Evolutionary conservation across 139 green algal genomes (phyloP), one percentile per base, ranked within the genome.

Genomic region (Haematococcus lacustris): DNA sequence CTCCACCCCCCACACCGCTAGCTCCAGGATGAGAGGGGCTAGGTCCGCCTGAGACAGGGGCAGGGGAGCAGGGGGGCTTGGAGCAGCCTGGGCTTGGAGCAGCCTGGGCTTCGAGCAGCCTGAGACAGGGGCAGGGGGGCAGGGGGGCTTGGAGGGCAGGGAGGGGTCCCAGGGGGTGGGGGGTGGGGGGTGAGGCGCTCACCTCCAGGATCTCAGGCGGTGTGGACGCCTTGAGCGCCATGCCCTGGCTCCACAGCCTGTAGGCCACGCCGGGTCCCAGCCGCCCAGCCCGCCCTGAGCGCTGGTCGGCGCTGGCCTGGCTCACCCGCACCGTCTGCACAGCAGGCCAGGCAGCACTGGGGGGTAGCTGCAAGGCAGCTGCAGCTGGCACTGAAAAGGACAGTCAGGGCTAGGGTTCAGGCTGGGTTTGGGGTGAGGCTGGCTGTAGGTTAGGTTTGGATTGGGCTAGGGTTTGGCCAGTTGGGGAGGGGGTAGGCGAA

Each of bases 291-390:
- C 86, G 77, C 3, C 86, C 86, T 0, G 67, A 30, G 0, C 86
- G 64, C 78, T 91, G 86, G 17, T 89, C 86, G 1, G 82, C 86
- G 0, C 81, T 84, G 0, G 83, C 76, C 37, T 74, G 37, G 28
- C 76, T 86, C 73, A 85, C 83, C 40, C 60, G 70, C 59, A 71
- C 60, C 30, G 68, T 73, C 34, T 73, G 68, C 33, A n/a, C n/a
- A n/a, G n/a, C n/a, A n/a, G n/a, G n/a, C n/a, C n/a, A n/a, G 21
- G 47, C 21, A 57, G 13, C 21, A 28, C 13, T 57, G 13, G 13
- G 47, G n/a, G 53, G 13, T 21, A 57, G 47, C 13, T 21, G 21
- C 47, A 57, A 21, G 26, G 28, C 62, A 68, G 7, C 28, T 34
- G 33, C 62, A 68, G 30, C 3, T 25, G 62, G 5, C 5, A 30